Evolutionary conservation across 1,139 yeast genomes (phyloP).

Genomic region (Blastobotrys capitulatus): DNA sequence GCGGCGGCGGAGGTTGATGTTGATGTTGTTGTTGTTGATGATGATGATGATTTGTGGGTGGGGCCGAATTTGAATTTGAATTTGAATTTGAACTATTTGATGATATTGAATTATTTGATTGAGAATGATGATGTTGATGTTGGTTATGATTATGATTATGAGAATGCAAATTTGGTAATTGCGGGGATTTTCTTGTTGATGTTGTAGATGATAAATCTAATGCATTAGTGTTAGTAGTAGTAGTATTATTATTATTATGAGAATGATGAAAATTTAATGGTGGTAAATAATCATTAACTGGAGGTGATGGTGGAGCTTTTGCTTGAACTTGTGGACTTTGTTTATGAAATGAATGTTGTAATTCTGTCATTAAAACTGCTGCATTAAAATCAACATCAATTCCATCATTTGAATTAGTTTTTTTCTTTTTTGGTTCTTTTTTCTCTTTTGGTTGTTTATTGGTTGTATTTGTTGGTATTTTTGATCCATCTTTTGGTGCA

Average conservation of each 20-base stretch:
- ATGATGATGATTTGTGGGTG: background rate
- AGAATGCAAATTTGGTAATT: background rate
- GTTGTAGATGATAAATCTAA: conserved; percentile 3
- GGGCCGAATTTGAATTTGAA: background rate
- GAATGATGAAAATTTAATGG: conserved; percentile 6
- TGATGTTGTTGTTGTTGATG: conserved; percentile 2
- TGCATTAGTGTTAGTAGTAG: background rate
- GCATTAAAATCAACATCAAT: conserved; percentile 24
- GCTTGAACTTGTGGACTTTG: conserved; percentile 1
- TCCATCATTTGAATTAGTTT: background rate
- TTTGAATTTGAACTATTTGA: background rate
- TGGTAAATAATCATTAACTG: conserved; percentile 12
- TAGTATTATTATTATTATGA: background rate
- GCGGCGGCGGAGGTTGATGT: background rate
- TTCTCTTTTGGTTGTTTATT: background rate
- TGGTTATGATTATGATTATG: background rate
- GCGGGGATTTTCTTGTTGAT: background rate
- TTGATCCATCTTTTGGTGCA: conserved; percentile 20
- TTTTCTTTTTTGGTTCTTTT: background rate
- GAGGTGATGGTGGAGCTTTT: conserved; percentile 11
- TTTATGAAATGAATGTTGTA: conserved; percentile 24
- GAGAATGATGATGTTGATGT: background rate
- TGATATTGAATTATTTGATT: background rate
- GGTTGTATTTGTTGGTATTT: background rate
- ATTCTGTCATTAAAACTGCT: conserved; percentile 29